Base-by-base conservation (phyloP, 371 early-diverging fungal species). In the Lichtheimia ramosa region DNA sequence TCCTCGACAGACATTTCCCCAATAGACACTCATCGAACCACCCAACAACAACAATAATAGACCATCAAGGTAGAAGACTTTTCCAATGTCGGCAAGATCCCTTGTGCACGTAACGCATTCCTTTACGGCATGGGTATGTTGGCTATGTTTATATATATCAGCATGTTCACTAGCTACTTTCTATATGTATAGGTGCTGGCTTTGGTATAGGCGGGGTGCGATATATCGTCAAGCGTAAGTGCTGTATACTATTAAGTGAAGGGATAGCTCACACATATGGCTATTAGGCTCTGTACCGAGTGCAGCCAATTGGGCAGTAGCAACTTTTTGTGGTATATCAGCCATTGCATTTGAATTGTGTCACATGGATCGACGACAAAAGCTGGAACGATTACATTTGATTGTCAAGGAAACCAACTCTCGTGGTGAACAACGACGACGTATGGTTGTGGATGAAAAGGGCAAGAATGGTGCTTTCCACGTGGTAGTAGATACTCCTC, bases 301-400 rank as follows among this genome's bases (percentile, higher is more conserved):
- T 2, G 66, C 80, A 52, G 73, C 80, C 24, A 79, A 79, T 43
- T 79, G 80, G 80, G 77, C 80, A 15, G 80, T 79, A 6, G 80
- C 60, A n/a, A 56, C 73, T 0, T 79, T 79, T 52, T 69, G 74
- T 61, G 77, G 70, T 41, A 70, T 79, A 2, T 74, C 80, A 23
- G 55, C 58, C 4, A 56, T 76, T 25, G 64, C 65, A 3, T 79
- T 79, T 65, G 80, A 79, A 63, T 59, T 64, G 59, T 79, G 80
- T 56, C 74, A 76, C 39, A 73, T 74, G 71, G 73, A 76, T 43
- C 54, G 78, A 60, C 62, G 63, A 39, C 63, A 65, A 34, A 78
- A 74, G 40, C 46, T 74, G 34, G 78, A 78, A 56, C 64, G 69
- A 40, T 41, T 78, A 20, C 65, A 64, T 40, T 27, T 74, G 52